These are phyloP conservation scores for Spizellomyces punctatus DNA, from an alignment of 192 early-diverging fungal species.

Conservation along the genomic window DNA sequence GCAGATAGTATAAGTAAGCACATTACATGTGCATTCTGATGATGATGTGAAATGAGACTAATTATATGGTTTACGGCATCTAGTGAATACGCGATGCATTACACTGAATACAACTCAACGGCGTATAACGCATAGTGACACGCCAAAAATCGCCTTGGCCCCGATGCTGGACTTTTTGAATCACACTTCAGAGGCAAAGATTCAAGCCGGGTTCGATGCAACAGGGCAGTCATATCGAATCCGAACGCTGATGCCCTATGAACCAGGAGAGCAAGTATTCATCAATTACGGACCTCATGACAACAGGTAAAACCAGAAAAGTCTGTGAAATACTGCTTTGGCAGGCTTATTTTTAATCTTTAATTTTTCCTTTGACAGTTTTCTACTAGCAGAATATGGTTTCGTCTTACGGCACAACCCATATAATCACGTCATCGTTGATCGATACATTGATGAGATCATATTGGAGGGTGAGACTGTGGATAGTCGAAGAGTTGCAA, in stretches of 20 bases:
- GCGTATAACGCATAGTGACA: neutral
- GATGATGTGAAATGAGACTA: no score
- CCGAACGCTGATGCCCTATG: slow-evolving; percentile 1
- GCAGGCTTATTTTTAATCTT: neutral
- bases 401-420: slow-evolving; percentile 33
- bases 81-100: slow-evolving; percentile 44
- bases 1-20: no score
- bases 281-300: slow-evolving; percentile 45
- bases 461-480: slow-evolving; percentile 15
- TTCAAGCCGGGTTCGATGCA: slow-evolving; percentile 20
- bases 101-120: slow-evolving; percentile 25
- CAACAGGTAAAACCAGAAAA: slow-evolving; percentile 17
- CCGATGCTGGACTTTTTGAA: slow-evolving; percentile 45
- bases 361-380: neutral
- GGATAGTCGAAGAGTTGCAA: neutral
- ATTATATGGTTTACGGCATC: no score
- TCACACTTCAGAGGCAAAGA: slow-evolving; percentile 26
- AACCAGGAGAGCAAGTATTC: slow-evolving; percentile 32
- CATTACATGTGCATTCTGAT: no score
- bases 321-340: neutral
- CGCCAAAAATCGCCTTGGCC: slow-evolving; percentile 34
- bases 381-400: slow-evolving; percentile 42
- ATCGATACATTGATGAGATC: slow-evolving; percentile 14
- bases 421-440: slow-evolving; percentile 26
- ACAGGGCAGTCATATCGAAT: slow-evolving; percentile 25